Conservation (phyloP, 768 basidiomycete genomes). For the Suillus placidus region DNA sequence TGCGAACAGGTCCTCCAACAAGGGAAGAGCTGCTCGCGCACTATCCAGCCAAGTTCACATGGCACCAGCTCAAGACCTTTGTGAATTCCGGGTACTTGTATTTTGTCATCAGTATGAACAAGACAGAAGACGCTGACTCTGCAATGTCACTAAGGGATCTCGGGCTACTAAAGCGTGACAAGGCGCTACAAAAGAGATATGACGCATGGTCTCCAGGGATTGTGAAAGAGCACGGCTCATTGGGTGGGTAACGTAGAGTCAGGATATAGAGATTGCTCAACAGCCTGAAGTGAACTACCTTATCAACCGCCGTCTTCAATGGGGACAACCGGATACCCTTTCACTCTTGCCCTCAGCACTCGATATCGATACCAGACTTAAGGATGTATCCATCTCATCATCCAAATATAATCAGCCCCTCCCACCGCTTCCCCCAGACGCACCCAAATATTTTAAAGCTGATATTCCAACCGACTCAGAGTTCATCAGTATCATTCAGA, state of each 20-base stretch:
- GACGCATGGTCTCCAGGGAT: slow-evolving; percentile 58
- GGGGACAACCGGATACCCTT: slow-evolving; percentile 70
- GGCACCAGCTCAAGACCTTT: slow-evolving; percentile 74
- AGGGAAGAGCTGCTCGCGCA: slow-evolving; percentile 62
- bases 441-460: slow-evolving; percentile 66
- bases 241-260: slow-evolving; percentile 48
- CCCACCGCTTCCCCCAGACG: slow-evolving; percentile 36
- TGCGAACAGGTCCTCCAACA: slow-evolving; percentile 67
- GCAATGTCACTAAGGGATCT: slow-evolving; percentile 58
- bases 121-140: not conserved
- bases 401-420: slow-evolving; percentile 14
- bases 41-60: slow-evolving; percentile 79
- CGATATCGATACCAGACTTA: slow-evolving; percentile 27
- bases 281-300: slow-evolving; percentile 64
- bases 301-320: slow-evolving; percentile 67
- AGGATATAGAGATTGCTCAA: slow-evolving; percentile 2
- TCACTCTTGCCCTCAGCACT: slow-evolving; percentile 61
- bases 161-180: slow-evolving; percentile 77
- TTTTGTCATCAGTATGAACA: slow-evolving; percentile 1
- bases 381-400: not conserved
- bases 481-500: slow-evolving; percentile 70
- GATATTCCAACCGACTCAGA: slow-evolving; percentile 52
- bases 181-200: slow-evolving; percentile 68
- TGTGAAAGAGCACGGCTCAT: slow-evolving; percentile 61
- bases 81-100: slow-evolving; percentile 70